Evolutionary conservation across 2,329 filamentous ascomycete species (phyloP).

Genomic region (Talaromyces rugulosus): DNA sequence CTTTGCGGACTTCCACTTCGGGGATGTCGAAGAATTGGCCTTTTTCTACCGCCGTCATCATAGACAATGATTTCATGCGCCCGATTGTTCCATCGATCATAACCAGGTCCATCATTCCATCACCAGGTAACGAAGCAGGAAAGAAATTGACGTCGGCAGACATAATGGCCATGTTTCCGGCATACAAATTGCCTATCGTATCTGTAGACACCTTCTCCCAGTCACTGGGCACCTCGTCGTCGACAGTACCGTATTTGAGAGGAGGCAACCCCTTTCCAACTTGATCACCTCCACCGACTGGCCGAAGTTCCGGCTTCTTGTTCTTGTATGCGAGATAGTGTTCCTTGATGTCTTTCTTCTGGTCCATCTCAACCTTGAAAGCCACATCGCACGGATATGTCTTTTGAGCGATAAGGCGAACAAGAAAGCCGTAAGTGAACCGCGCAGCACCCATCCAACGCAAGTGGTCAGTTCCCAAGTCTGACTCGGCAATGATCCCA

Average conservation of each 20-base stretch:
- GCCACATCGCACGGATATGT: slow-evolving; percentile 87
- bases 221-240: slow-evolving; percentile 68
- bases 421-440: slow-evolving; percentile 81
- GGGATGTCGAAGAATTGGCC: slow-evolving; percentile 75
- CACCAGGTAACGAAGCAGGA: slow-evolving; percentile 70
- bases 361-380: slow-evolving; percentile 73
- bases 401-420: slow-evolving; percentile 68
- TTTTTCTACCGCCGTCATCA: slow-evolving; percentile 68
- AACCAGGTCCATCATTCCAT: slow-evolving; percentile 82
- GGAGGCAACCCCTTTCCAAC: slow-evolving; percentile 59
- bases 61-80: slow-evolving; percentile 60
- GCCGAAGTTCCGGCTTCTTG: slow-evolving; percentile 21
- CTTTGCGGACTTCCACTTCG: slow-evolving; percentile 75
- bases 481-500: slow-evolving; percentile 84
- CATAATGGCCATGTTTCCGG: slow-evolving; percentile 94
- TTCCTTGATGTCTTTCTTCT: slow-evolving; percentile 69
- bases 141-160: slow-evolving; percentile 80
- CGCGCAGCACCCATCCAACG: slow-evolving; percentile 87
- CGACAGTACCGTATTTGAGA: slow-evolving; percentile 74
- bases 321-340: slow-evolving; percentile 59
- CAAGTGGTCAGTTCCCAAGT: slow-evolving; percentile 83
- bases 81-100: slow-evolving; percentile 73
- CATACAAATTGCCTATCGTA: slow-evolving; percentile 86
- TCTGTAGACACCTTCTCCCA: slow-evolving; percentile 74
- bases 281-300: slow-evolving; percentile 32